Evolutionary conservation across 1,284 basidiomycete genomes (phyloP).

Genomic region (Cerioporus squamosus): DNA sequence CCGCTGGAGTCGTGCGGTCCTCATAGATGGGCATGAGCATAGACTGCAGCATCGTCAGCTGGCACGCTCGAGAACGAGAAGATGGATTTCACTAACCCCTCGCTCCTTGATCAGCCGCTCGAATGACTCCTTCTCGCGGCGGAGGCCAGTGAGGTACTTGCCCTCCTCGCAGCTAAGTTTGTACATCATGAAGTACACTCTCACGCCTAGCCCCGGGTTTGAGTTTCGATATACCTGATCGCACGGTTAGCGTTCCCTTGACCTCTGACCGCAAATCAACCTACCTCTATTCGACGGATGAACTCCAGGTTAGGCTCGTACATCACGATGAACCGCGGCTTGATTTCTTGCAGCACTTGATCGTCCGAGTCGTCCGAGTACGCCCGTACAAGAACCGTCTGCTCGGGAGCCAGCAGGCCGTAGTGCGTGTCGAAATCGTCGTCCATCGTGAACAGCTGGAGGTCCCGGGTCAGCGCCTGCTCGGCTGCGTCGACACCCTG

Average conservation of each 20-base stretch:
- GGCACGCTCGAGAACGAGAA: background rate
- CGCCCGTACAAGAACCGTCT: constrained; percentile 85
- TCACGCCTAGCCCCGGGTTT: constrained; percentile 78
- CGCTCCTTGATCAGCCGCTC: constrained; percentile 93
- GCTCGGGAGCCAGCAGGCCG: constrained; percentile 79
- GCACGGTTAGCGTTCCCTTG: background rate
- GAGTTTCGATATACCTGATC: constrained; percentile 82
- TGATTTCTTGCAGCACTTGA: constrained; percentile 83
- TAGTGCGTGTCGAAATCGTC: constrained; percentile 80
- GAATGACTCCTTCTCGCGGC: constrained; percentile 94
- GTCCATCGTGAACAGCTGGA: constrained; percentile 61
- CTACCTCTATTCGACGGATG: constrained; percentile 89
- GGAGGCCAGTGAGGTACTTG: constrained; percentile 87
- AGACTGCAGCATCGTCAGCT: constrained; percentile 48
- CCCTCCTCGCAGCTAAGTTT: constrained; percentile 94
- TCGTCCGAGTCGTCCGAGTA: constrained; percentile 96
- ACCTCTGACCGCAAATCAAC: constrained; percentile 72
- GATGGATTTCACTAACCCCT: constrained; percentile 59
- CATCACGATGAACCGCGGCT: constrained; percentile 93
- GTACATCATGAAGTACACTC: constrained; percentile 98
- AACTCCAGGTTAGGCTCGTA: constrained; percentile 96
- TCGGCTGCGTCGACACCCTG: constrained; percentile 16
- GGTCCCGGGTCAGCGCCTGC: constrained; percentile 7
- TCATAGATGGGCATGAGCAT: constrained; percentile 93
- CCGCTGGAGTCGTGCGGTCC: constrained; percentile 53